These are phyloP conservation scores for Spatholobus suberectus DNA, from an alignment of 306 rosid species.

Conservation along the genomic window DNA sequence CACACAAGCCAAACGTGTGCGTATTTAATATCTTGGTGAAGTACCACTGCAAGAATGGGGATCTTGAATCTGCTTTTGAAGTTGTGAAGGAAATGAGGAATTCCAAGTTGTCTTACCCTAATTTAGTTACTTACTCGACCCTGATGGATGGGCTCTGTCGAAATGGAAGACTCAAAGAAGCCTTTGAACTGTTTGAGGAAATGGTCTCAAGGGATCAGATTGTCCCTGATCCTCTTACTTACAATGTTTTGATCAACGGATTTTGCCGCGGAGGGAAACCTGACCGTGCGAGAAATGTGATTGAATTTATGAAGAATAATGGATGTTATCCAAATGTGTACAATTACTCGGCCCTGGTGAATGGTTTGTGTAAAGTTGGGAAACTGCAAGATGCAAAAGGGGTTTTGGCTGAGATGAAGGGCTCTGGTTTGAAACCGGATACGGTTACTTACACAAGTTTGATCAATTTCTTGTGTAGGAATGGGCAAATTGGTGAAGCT, in stretches of 20 bases:
- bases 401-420: slow-evolving; percentile 66
- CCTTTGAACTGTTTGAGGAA: slow-evolving; percentile 80
- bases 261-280: slow-evolving; percentile 71
- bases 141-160: slow-evolving; percentile 77
- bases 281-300: slow-evolving; percentile 66
- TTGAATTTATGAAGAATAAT: slow-evolving; percentile 78
- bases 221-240: slow-evolving; percentile 75
- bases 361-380: slow-evolving; percentile 68
- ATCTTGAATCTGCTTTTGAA: slow-evolving; percentile 79
- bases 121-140: slow-evolving; percentile 83
- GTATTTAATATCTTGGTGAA: slow-evolving; percentile 83
- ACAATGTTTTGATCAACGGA: slow-evolving; percentile 78
- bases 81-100: slow-evolving; percentile 77
- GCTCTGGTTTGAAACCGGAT: slow-evolving; percentile 69
- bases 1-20: slow-evolving; percentile 73
- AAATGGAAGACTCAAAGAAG: slow-evolving; percentile 76
- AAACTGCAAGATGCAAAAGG: slow-evolving; percentile 64
- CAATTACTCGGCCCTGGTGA: slow-evolving; percentile 76
- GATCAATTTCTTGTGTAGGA: slow-evolving; percentile 70
- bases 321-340: slow-evolving; percentile 78
- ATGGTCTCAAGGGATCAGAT: slow-evolving; percentile 72
- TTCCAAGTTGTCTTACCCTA: slow-evolving; percentile 66
- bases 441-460: slow-evolving; percentile 70
- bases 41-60: slow-evolving; percentile 82
- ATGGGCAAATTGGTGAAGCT: slow-evolving; percentile 65